These are phyloP conservation scores for Penicillium sp. DNA, from an alignment of 2,329 filamentous ascomycete genomes.

Conservation along the genomic window DNA sequence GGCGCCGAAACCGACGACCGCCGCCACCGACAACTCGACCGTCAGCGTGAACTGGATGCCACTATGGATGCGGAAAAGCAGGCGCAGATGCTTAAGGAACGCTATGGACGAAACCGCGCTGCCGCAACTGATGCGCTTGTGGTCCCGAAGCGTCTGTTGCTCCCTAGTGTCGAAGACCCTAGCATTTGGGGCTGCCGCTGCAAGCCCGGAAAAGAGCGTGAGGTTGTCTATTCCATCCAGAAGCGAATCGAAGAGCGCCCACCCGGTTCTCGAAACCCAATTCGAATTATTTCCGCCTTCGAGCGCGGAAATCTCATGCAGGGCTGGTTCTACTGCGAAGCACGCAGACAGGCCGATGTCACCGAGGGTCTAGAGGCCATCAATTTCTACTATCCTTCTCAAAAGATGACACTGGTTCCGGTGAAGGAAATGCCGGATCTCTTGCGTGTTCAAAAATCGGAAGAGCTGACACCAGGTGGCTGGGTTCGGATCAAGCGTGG, in stretches of 20 bases:
- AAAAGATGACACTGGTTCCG: conserved; percentile 81
- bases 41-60: conserved; percentile 79
- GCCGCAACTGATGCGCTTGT: conserved; percentile 68
- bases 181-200: conserved; percentile 93
- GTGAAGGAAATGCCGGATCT: conserved; percentile 98
- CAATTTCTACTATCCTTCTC: conserved; percentile 83
- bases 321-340: conserved; percentile 94
- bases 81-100: conserved; percentile 78
- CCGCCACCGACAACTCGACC: conserved; percentile 89
- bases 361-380: conserved; percentile 77
- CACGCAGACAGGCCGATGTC: conserved; percentile 81
- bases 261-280: conserved; percentile 70
- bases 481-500: conserved; percentile 85
- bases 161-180: conserved; percentile 91
- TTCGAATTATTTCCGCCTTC: conserved; percentile 85
- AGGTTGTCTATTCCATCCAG: conserved; percentile 82
- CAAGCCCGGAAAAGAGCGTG: conserved; percentile 91
- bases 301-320: conserved; percentile 87
- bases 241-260: conserved; percentile 79
- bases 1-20: conserved; percentile 83
- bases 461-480: conserved; percentile 77
- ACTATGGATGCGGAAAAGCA: conserved; percentile 93
- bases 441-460: conserved; percentile 83
- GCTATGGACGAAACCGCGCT: conserved; percentile 76
- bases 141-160: conserved; percentile 78